phyloP scores from a whole-genome alignment of 441 rosid genomes.

The Pelargonium myrrhifolium region DNA sequence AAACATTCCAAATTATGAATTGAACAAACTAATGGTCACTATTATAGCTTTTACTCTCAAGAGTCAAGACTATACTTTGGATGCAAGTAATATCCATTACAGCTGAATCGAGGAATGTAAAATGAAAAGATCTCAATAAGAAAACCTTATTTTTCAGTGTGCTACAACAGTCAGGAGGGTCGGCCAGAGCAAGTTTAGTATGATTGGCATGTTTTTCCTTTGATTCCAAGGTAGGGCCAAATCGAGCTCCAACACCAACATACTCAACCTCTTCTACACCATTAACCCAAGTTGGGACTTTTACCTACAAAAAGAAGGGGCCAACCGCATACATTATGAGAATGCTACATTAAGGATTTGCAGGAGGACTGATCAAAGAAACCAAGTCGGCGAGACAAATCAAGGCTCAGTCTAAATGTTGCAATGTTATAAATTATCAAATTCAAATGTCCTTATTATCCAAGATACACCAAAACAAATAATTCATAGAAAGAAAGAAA shows the following conservation, averaged over 20 bases:
- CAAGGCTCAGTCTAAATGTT: not conserved
- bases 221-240: conserved; percentile 44
- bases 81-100: not conserved
- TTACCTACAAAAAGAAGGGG: conserved; percentile 26
- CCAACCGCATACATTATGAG: not conserved
- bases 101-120: conserved; percentile 7
- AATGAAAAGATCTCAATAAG: not conserved
- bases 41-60: not conserved
- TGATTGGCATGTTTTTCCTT: conserved; percentile 44
- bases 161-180: conserved; percentile 49
- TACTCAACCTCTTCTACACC: conserved; percentile 32
- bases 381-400: not conserved
- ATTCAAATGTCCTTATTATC: too few relatives aligned
- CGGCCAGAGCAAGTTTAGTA: conserved; percentile 34
- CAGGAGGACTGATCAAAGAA: not conserved
- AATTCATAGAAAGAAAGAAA: not conserved
- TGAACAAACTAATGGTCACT: not conserved
- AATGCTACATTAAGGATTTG: not conserved
- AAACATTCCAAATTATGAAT: conserved; percentile 16
- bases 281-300: conserved; percentile 43
- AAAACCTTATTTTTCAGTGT: conserved; percentile 39
- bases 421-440: not conserved
- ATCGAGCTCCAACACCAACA: conserved; percentile 56
- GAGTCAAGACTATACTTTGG: not conserved
- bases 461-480: too few relatives aligned